Evolutionary conservation across 2,329 filamentous ascomycete species (phyloP).

Genomic region (Phaeophleospora eucalypticola): DNA sequence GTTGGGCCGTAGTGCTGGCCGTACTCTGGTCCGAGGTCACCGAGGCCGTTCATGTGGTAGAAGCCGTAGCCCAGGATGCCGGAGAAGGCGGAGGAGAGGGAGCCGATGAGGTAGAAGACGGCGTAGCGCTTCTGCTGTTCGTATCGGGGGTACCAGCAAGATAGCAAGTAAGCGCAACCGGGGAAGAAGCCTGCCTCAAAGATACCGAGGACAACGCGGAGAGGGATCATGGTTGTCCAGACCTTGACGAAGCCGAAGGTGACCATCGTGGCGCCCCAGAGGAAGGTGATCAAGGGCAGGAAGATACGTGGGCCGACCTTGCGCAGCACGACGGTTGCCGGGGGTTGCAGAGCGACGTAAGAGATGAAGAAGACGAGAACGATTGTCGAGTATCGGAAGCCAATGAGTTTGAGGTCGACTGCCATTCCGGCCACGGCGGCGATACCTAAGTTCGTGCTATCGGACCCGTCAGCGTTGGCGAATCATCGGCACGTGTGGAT

Average conservation of each 20-base stretch:
- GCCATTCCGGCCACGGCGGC: constrained; percentile 35
- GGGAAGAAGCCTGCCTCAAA: constrained; percentile 57
- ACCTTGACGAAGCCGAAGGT: constrained; percentile 56
- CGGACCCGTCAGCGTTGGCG: neutral
- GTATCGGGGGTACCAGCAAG: constrained; percentile 50
- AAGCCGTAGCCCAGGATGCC: constrained; percentile 42
- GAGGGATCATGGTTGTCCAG: constrained; percentile 51
- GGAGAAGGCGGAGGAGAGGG: constrained; percentile 45
- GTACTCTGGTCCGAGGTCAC: constrained; percentile 27
- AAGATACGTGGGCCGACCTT: constrained; percentile 52
- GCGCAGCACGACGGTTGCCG: constrained; percentile 64
- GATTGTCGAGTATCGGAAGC: constrained; percentile 39
- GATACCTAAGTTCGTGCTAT: constrained; percentile 31
- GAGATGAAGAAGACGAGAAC: constrained; percentile 71
- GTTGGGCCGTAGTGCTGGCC: constrained; percentile 33
- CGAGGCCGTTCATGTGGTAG: constrained; percentile 46
- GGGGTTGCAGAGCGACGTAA: constrained; percentile 68
- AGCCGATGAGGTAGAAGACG: constrained; percentile 49
- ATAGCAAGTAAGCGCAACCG: constrained; percentile 64
- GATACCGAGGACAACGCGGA: constrained; percentile 58
- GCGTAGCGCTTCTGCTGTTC: constrained; percentile 38
- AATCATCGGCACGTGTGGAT: neutral
- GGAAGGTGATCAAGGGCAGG: constrained; percentile 38
- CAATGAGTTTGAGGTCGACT: constrained; percentile 31
- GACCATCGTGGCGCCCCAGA: constrained; percentile 61